A percentile compares a stretch with the other conserved stretches of the same genome.
Conservation (phyloP, 495 filamentous ascomycete genomes). For the Neurospora sp. region DNA sequence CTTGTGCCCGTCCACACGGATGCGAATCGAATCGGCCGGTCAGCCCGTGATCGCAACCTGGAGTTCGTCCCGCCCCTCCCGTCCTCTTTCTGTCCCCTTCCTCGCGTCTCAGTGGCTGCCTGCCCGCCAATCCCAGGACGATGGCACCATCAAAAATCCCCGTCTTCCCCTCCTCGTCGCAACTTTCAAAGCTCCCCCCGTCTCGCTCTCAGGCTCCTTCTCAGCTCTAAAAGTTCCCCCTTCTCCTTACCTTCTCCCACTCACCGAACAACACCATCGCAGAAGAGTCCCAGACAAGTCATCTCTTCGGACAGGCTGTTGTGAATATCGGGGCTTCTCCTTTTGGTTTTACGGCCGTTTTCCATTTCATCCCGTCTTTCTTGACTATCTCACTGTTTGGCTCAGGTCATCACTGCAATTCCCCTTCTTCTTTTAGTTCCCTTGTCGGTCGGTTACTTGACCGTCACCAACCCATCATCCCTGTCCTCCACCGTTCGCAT, state of each 20-base stretch:
- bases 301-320: background rate
- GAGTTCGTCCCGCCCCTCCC: background rate
- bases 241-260: background rate
- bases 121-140: conserved; percentile 16
- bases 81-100: background rate
- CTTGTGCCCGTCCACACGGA: background rate
- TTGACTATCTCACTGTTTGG: background rate
- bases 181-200: conserved; percentile 1
- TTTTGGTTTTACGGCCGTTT: background rate
- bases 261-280: background rate
- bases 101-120: background rate
- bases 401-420: background rate
- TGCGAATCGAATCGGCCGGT: background rate
- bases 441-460: background rate
- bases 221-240: background rate
- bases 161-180: conserved; percentile 18
- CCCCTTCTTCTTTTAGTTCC: background rate
- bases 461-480: background rate
- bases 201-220: background rate
- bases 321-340: background rate
- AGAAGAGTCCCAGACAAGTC: background rate
- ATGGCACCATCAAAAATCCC: conserved; percentile 24
- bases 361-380: background rate
- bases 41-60: background rate
- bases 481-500: background rate